Conservation (phyloP, 805 yeast species). For the Sugiyamaella qingdaonensis region DNA sequence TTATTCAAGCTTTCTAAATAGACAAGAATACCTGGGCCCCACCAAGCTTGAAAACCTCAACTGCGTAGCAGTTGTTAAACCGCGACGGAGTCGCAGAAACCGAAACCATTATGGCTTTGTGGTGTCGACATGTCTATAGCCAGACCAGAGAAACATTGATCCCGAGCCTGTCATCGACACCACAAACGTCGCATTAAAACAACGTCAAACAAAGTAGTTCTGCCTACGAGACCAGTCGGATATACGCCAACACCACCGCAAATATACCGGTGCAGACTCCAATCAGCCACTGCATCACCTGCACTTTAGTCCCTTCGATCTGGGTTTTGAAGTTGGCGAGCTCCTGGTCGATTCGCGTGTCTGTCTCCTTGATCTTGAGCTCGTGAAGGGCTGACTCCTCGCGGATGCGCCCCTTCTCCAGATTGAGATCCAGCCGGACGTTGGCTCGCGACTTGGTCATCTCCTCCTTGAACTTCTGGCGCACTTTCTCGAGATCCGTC, state of each 20-base stretch:
- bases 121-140: too few species aligned
- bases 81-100: not conserved
- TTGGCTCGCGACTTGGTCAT: conserved; percentile 86
- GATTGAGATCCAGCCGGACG: conserved; percentile 81
- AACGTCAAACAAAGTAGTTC: too few species aligned
- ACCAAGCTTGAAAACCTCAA: too few species aligned
- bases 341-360: conserved; percentile 92
- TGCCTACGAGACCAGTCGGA: conserved; percentile 61
- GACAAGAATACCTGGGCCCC: too few species aligned
- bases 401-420: conserved; percentile 92
- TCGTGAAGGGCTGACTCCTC: conserved; percentile 93
- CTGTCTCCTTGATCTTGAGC: conserved; percentile 88
- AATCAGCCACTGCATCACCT: conserved; percentile 96
- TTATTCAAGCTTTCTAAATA: too few species aligned
- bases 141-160: too few species aligned
- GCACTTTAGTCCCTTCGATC: conserved; percentile 91
- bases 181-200: too few species aligned
- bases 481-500: conserved; percentile 79
- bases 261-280: conserved; percentile 98
- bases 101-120: too few species aligned
- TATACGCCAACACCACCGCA: conserved; percentile 88
- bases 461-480: conserved; percentile 83
- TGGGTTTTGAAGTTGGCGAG: conserved; percentile 92
- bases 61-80: not conserved
- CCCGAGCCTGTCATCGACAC: too few species aligned